Conservation (phyloP, 1,284 basidiomycete genomes). For the Cryptococcus sp. region DNA sequence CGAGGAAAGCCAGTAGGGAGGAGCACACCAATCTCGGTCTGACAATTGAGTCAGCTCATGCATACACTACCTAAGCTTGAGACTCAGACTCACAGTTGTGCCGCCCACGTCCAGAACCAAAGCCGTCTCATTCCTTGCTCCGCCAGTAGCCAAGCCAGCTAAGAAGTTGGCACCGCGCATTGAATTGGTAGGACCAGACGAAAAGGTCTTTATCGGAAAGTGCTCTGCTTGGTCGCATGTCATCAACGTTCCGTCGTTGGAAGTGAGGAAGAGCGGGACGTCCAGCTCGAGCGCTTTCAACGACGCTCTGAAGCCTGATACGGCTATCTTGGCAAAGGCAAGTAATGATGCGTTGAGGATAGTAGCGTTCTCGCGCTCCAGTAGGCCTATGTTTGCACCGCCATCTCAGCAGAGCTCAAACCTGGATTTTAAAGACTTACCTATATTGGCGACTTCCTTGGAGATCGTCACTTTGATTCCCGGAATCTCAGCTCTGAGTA, state of each 20-base stretch:
- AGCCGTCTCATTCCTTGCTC: slow-evolving; percentile 51
- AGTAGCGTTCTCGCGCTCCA: slow-evolving; percentile 64
- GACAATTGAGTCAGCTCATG: slow-evolving; percentile 11
- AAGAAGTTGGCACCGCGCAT: slow-evolving; percentile 65
- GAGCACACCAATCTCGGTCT: slow-evolving; percentile 29
- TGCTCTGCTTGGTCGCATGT: slow-evolving; percentile 58
- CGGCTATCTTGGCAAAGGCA: slow-evolving; percentile 59
- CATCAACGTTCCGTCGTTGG: slow-evolving; percentile 62
- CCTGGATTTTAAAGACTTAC: slow-evolving; percentile 7
- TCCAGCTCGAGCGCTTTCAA: slow-evolving; percentile 56
- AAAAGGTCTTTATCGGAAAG: slow-evolving; percentile 66
- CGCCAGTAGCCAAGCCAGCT: slow-evolving; percentile 51
- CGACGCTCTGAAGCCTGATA: slow-evolving; percentile 59
- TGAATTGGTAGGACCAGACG: slow-evolving; percentile 63
- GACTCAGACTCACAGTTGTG: slow-evolving; percentile 51
- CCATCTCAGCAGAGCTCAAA: background rate
- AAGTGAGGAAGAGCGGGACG: slow-evolving; percentile 63
- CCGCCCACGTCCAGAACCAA: slow-evolving; percentile 65
- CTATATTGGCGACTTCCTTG: slow-evolving; percentile 44
- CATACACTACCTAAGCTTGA: background rate
- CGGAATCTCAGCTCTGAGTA: slow-evolving; percentile 31
- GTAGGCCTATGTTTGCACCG: slow-evolving; percentile 51
- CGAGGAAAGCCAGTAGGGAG: slow-evolving; percentile 43
- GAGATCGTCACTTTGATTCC: slow-evolving; percentile 29
- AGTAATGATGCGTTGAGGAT: slow-evolving; percentile 65